A percentile compares a stretch with the other conserved stretches of the same genome.
phyloP scores from a whole-genome alignment of 2,329 filamentous ascomycete genomes.

The Fusarium liriodendri region DNA sequence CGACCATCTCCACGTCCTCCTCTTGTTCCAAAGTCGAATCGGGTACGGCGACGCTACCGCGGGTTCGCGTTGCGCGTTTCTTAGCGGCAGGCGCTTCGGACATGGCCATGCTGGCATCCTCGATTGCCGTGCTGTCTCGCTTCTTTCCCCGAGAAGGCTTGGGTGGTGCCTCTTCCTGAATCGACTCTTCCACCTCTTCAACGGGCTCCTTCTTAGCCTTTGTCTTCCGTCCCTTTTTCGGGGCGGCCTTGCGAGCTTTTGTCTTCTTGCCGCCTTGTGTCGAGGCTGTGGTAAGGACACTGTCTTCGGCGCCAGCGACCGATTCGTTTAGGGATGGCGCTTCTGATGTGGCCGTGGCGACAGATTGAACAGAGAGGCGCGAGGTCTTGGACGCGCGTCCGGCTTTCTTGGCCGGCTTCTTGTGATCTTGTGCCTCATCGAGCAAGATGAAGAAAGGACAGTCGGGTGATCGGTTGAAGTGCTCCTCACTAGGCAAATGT shows the following conservation, averaged over 20 bases:
- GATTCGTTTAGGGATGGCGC: slow-evolving; percentile 60
- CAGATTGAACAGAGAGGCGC: slow-evolving; percentile 70
- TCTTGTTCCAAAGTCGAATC: slow-evolving; percentile 52
- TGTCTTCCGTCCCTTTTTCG: slow-evolving; percentile 44
- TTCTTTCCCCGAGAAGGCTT: slow-evolving; percentile 69
- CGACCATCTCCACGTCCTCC: slow-evolving; percentile 56
- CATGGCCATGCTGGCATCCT: slow-evolving; percentile 57
- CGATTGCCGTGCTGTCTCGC: slow-evolving; percentile 69
- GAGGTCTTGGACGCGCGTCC: slow-evolving; percentile 76
- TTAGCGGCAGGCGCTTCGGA: slow-evolving; percentile 66
- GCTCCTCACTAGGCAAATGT: slow-evolving; percentile 75
- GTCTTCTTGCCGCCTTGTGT: slow-evolving; percentile 69
- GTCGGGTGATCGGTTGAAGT: slow-evolving; percentile 79
- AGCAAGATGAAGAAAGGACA: slow-evolving; percentile 86
- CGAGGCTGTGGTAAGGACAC: slow-evolving; percentile 68
- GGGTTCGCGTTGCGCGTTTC: slow-evolving; percentile 66
- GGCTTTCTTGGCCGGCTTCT: slow-evolving; percentile 64
- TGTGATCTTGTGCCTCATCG: slow-evolving; percentile 64
- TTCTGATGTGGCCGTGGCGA: slow-evolving; percentile 63
- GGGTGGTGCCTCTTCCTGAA: slow-evolving; percentile 31
- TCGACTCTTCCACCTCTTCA: slow-evolving; percentile 53
- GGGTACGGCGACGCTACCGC: slow-evolving; percentile 58
- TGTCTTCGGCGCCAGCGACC: slow-evolving; percentile 66
- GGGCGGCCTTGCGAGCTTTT: slow-evolving; percentile 63
- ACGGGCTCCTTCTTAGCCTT: slow-evolving; percentile 63